Percentiles rank a stretch among this genome's conserved stretches.
phyloP scores from a whole-genome alignment of 345 rosid species.

The Punica granatum region DNA sequence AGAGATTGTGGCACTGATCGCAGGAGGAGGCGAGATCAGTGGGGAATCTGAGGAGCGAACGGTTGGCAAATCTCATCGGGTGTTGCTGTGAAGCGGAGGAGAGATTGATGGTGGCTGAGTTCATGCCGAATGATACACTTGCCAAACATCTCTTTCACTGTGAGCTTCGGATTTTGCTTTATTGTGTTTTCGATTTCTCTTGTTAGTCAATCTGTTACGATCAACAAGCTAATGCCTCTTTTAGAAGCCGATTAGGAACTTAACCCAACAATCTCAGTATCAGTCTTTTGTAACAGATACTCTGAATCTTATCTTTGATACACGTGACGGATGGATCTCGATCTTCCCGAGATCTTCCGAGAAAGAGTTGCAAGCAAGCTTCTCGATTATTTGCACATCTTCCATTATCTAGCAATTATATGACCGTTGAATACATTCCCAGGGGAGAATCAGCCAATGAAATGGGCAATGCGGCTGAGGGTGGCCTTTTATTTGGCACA shows the following conservation, averaged over 20 bases:
- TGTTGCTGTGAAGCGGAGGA: conserved; percentile 89
- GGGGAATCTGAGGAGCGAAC: conserved; percentile 78
- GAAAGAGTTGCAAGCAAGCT: background rate
- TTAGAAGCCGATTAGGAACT: too few species aligned
- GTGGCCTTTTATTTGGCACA: conserved; percentile 88
- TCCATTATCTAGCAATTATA: background rate
- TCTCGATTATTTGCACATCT: background rate
- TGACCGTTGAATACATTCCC: background rate
- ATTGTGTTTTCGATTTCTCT: background rate
- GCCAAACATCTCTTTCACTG: conserved; percentile 97
- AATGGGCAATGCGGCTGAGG: conserved; percentile 95
- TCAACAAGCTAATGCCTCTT: too few species aligned
- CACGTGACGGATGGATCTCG: background rate
- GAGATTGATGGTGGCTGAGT: conserved; percentile 89
- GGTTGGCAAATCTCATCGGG: conserved; percentile 80
- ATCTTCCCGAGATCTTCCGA: background rate
- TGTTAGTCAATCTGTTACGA: background rate
- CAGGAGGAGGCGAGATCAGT: conserved; percentile 93
- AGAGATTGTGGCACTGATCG: background rate
- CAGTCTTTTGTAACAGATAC: too few species aligned
- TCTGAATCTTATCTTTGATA: conserved; percentile 27
- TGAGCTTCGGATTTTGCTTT: conserved; percentile 18
- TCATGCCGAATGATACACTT: conserved; percentile 89
- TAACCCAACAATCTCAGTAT: too few species aligned
- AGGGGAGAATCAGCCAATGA: conserved; percentile 99